Percentiles rank a stretch among this genome's conserved stretches.
phyloP scores from a whole-genome alignment of 1,284 basidiomycete species.

The Heliocybe sulcata region DNA sequence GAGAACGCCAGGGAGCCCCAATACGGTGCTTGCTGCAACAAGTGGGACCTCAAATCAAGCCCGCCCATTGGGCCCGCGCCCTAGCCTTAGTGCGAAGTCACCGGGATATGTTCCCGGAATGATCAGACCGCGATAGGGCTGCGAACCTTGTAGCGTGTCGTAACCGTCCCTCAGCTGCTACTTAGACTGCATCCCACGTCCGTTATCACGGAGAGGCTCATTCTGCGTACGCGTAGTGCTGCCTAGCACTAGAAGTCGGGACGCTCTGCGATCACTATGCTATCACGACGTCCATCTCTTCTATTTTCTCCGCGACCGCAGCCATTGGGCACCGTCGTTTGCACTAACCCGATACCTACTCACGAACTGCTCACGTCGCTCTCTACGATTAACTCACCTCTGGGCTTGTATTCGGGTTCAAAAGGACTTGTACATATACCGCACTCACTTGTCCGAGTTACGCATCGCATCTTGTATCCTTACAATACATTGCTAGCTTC shows the following conservation, averaged over 20 bases:
- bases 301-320: too few species aligned
- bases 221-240: too few species aligned
- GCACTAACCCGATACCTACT: background rate
- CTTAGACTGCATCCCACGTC: too few species aligned
- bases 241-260: too few species aligned
- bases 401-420: background rate
- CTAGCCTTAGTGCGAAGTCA: background rate
- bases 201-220: too few species aligned
- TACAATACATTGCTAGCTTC: background rate
- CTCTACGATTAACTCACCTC: background rate
- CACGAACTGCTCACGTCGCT: background rate
- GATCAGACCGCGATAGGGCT: background rate
- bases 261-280: too few species aligned
- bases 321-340: background rate
- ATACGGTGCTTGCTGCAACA: too few species aligned
- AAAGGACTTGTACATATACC: background rate
- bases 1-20: background rate
- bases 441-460: background rate
- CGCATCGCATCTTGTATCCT: background rate
- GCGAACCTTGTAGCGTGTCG: background rate
- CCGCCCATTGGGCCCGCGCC: background rate
- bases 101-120: background rate
- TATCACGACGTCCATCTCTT: too few species aligned
- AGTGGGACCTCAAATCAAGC: background rate
- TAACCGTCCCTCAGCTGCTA: too few species aligned